Percentiles rank a stretch among this genome's conserved stretches.
phyloP scores from a whole-genome alignment of 805 yeast genomes.

The Sungouiella blattae region DNA sequence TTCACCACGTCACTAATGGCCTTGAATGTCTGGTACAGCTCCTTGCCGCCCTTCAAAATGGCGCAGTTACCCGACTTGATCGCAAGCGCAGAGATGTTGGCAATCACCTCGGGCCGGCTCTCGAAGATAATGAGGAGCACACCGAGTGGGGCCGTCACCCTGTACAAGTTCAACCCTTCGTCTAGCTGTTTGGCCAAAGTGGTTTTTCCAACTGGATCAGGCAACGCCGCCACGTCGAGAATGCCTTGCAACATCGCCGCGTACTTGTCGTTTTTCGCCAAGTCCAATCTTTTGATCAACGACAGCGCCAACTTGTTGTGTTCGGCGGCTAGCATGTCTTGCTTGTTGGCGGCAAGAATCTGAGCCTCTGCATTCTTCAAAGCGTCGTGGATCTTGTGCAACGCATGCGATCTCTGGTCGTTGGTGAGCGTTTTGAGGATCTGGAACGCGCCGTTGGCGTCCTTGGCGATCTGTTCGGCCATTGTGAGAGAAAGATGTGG shows the following conservation, averaged over 20 bases:
- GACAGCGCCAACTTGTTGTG: constrained; percentile 62
- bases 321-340: constrained; percentile 71
- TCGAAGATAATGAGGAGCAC: constrained; percentile 90
- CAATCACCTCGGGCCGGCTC: constrained; percentile 97
- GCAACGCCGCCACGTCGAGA: constrained; percentile 81
- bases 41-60: constrained; percentile 96
- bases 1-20: constrained; percentile 74
- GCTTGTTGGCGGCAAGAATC: constrained; percentile 68
- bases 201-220: constrained; percentile 90
- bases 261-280: constrained; percentile 77
- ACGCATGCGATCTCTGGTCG: constrained; percentile 68
- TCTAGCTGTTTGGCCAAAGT: constrained; percentile 83
- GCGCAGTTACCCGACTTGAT: constrained; percentile 97
- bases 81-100: constrained; percentile 93
- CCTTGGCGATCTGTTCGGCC: constrained; percentile 76
- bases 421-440: constrained; percentile 73
- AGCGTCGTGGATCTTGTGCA: constrained; percentile 69
- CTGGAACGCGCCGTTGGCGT: constrained; percentile 82
- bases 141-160: constrained; percentile 93
- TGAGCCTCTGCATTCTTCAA: constrained; percentile 54
- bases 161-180: constrained; percentile 77
- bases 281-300: constrained; percentile 78
- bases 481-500: constrained; percentile 15
- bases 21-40: constrained; percentile 78
- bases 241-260: constrained; percentile 95